Evolutionary conservation across 148 eudicot genomes (phyloP).

Genomic region (Persicaria maculosa): DNA sequence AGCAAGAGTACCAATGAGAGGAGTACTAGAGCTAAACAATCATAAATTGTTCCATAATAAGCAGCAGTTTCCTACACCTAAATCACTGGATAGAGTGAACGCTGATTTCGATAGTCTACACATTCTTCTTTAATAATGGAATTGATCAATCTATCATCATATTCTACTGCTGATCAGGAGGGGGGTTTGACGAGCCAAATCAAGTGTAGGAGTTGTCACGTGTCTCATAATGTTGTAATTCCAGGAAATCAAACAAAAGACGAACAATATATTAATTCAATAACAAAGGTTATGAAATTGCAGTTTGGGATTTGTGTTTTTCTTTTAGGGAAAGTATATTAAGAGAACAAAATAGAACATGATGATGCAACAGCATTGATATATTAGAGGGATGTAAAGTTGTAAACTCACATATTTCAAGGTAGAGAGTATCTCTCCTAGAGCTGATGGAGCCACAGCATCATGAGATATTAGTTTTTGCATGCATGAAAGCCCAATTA

Average conservation of each 20-base stretch:
- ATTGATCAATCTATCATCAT: not conserved
- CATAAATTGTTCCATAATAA: not conserved
- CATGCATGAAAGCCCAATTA: conserved; percentile 88
- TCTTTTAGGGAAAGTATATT: not conserved
- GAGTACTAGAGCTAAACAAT: not conserved
- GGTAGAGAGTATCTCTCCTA: conserved; percentile 77
- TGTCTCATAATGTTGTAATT: not conserved
- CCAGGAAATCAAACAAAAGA: not conserved
- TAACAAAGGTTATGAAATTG: not conserved
- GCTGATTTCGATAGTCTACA: not conserved
- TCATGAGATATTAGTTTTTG: conserved; percentile 95
- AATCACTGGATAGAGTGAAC: not conserved
- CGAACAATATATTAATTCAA: not conserved
- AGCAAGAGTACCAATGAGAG: not conserved
- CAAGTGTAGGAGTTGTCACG: not conserved
- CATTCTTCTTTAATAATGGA: not conserved
- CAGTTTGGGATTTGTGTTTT: not conserved
- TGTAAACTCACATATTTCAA: conserved; percentile 60
- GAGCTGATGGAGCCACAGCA: conserved; percentile 84
- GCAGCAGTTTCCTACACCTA: not conserved
- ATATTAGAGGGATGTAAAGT: conserved; percentile 5
- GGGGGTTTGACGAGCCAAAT: not conserved
- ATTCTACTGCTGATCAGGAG: not conserved
- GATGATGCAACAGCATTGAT: not conserved
- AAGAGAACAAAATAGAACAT: not conserved